Conservation (phyloP, 305 asterid species). For the Ruellia speciosa region DNA sequence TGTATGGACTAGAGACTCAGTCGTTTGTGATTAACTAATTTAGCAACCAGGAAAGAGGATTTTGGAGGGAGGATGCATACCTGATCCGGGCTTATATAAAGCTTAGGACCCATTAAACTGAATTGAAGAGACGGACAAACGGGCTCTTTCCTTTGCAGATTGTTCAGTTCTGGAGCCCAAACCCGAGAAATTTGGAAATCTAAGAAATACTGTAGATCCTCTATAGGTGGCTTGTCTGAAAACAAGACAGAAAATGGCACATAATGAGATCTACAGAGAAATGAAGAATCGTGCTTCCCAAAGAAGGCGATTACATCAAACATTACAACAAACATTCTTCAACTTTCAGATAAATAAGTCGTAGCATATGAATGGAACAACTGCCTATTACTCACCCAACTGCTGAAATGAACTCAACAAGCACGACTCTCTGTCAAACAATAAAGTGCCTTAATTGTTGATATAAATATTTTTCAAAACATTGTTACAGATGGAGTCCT, state of each 20-base stretch:
- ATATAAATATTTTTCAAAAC: no score
- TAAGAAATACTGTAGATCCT: conserved; percentile 93
- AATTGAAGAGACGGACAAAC: conserved; percentile 83
- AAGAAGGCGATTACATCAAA: neutral
- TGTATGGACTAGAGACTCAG: no score
- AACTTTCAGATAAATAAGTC: neutral
- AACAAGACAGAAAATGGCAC: conserved; percentile 21
- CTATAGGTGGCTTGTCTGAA: conserved; percentile 97
- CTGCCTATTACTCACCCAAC: no score
- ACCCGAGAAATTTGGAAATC: conserved; percentile 87
- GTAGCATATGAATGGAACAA: no score
- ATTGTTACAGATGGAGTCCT: no score
- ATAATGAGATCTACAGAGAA: conserved; percentile 6
- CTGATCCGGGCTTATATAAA: conserved; percentile 91
- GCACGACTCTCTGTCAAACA: no score
- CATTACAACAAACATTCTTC: neutral
- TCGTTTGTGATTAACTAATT: no score
- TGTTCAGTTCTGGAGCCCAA: conserved; percentile 98
- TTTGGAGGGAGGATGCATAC: conserved; percentile 24
- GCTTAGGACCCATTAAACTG: conserved; percentile 98
- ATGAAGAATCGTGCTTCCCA: neutral
- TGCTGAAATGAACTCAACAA: no score
- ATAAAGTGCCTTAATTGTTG: no score
- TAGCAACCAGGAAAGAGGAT: no score
- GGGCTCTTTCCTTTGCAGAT: conserved; percentile 81